phyloP scores from a whole-genome alignment of 2,329 filamentous ascomycete species.

The Metarhizium robertsii region DNA sequence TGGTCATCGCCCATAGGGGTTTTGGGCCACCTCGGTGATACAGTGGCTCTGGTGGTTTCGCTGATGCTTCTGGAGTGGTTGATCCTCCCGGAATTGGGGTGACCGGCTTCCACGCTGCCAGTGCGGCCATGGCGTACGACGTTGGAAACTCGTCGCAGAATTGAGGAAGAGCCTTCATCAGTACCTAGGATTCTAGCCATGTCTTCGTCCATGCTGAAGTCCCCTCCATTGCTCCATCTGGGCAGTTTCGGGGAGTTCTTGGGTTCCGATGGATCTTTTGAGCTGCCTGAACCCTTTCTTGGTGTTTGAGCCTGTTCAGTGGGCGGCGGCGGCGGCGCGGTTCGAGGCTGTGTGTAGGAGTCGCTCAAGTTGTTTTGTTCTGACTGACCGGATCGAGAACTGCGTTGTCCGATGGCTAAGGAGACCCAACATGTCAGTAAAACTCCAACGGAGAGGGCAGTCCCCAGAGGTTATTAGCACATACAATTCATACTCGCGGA shows the following conservation, averaged over 20 bases:
- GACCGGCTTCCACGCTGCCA: constrained; percentile 59
- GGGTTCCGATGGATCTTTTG: constrained; percentile 29
- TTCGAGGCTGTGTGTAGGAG: constrained; percentile 49
- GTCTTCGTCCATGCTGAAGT: constrained; percentile 93
- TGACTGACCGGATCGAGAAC: constrained; percentile 1
- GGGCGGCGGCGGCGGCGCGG: constrained; percentile 40
- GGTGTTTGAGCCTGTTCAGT: constrained; percentile 21
- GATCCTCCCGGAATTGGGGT: constrained; percentile 25
- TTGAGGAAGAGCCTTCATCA: constrained; percentile 68
- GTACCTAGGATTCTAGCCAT: constrained; percentile 79
- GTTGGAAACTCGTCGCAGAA: constrained; percentile 83
- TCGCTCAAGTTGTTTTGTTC: constrained; percentile 27
- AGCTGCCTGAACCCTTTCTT: constrained; percentile 38
- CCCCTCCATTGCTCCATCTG: constrained; percentile 69
- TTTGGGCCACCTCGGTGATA: constrained; percentile 61
- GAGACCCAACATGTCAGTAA: background rate
- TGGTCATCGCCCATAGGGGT: constrained; percentile 52
- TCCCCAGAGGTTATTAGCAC: constrained; percentile 9
- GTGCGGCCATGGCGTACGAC: constrained; percentile 88
- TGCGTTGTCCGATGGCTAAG: constrained; percentile 4
- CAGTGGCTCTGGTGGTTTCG: constrained; percentile 54
- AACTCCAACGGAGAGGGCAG: background rate
- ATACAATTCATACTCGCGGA: constrained; percentile 31
- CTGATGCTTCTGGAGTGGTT: constrained; percentile 55
- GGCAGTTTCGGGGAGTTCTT: constrained; percentile 58